Conservation (phyloP, 2,329 filamentous ascomycete species). For the Talaromyces sp. region DNA sequence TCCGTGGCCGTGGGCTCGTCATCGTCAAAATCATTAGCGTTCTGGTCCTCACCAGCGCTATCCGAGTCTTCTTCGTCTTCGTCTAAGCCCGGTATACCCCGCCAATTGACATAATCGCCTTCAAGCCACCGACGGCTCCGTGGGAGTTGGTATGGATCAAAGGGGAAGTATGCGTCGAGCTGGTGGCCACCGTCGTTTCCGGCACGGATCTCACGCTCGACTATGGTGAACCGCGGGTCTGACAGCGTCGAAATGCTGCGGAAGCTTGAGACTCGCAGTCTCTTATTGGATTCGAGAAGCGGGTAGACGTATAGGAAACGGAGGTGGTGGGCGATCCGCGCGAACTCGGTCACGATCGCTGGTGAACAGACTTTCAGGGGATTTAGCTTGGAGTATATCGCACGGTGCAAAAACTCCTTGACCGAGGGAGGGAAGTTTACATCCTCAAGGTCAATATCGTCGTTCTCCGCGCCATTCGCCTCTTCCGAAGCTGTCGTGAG, state of each 20-base stretch:
- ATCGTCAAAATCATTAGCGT: slow-evolving; percentile 39
- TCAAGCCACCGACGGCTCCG: slow-evolving; percentile 83
- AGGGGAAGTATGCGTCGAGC: slow-evolving; percentile 92
- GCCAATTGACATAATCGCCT: slow-evolving; percentile 76
- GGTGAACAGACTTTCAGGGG: slow-evolving; percentile 92
- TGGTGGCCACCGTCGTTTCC: slow-evolving; percentile 74
- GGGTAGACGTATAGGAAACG: slow-evolving; percentile 85
- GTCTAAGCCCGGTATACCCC: slow-evolving; percentile 64
- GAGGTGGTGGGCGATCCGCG: slow-evolving; percentile 77
- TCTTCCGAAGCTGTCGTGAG: slow-evolving; percentile 57
- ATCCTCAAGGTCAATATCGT: slow-evolving; percentile 58
- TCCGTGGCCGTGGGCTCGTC: slow-evolving; percentile 16
- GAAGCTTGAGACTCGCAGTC: slow-evolving; percentile 70
- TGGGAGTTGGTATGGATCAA: slow-evolving; percentile 91
- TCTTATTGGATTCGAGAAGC: slow-evolving; percentile 86
- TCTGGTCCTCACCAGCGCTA: slow-evolving; percentile 33
- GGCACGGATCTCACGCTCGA: slow-evolving; percentile 50
- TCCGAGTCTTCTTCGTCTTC: slow-evolving; percentile 41
- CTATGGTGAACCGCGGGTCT: slow-evolving; percentile 34
- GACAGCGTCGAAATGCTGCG: slow-evolving; percentile 34
- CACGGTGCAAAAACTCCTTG: slow-evolving; percentile 65
- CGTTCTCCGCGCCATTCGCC: slow-evolving; percentile 48
- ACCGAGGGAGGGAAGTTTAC: slow-evolving; percentile 71
- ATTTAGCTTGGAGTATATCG: slow-evolving; percentile 85
- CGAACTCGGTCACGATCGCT: slow-evolving; percentile 85